Base-by-base conservation (phyloP, 208 protist genomes). In the Angomonas desouzai region DNA sequence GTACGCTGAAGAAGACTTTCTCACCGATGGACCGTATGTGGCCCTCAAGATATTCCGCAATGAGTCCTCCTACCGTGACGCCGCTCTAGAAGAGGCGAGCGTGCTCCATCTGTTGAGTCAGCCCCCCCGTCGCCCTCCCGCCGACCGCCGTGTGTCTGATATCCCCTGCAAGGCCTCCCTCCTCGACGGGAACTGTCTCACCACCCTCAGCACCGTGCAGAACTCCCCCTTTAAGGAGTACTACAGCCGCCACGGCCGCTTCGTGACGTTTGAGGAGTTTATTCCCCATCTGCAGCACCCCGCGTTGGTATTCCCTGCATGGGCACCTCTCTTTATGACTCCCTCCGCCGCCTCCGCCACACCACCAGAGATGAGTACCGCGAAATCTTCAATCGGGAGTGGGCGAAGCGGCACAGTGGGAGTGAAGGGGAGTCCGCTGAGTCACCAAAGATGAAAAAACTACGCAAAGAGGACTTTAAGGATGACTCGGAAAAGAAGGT, bases 41-140 rank as follows among this genome's bases (percentile, higher is more conserved):
- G 87, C 87, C 16, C 64, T 93, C 23, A 93, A 93, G 71, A 79
- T 93, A 20, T 90, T 93, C 62, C 83, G 87, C 22, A 73, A 89
- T 56, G 79, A 87, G 63, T 63, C 76, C 23, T 64, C 66, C 55
- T 91, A 93, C 71, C 64, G 73, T 43, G 76, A 87, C 53, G 83
- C 87, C 16, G 88, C 79, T 66, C 87, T 76, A 70, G 83, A 93
- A 60, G 87, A 93, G 67, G 66, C 85, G 48, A 69, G 60, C 2
- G 77, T 89, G 9, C 68, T 90, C 10, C 29, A 62, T 22, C 61
- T 70, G 27, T 57, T 84, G 3, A 80, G 75, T 59, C 48, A 62
- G 27, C 66, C 72, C 1, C 22, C 48, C n/a, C 65, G 70, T 70
- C 55, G 65, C 61, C 55, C 48, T 55, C 4, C 62, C 69, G 53